Base-by-base conservation (phyloP, 2,329 filamentous ascomycete genomes). In the Pyrenophora teres region DNA sequence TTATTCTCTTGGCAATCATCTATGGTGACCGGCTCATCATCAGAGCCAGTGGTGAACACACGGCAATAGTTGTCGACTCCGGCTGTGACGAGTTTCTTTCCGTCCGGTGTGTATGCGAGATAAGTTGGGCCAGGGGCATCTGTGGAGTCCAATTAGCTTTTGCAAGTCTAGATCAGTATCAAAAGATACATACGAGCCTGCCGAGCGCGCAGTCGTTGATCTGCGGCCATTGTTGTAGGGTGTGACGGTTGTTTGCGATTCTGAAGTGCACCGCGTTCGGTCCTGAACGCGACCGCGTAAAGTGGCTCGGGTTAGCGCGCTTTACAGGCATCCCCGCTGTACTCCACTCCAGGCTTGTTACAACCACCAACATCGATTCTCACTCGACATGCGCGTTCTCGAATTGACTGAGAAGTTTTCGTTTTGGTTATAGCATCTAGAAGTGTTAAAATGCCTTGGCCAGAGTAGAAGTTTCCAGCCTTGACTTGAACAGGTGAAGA, bases 11-110 rank as follows among this genome's bases (percentile, higher is more conserved):
- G 88, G 47, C 88, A 91, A 59, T 97, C 91, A 71, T 97, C 93
- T 50, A 99, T 88, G 50, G 93, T 96, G 52, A 84, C 86, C 8
- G 95, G 94, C 72, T 99, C 94, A 64, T 92, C 92, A 76, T 96
- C 89, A 33, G 89, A 94, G 54, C 90, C 91, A 12, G 92, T 94
- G 62, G 88, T 90, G 78, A 96, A 99, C 42, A 97, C 84, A 42
- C 95, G 89, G 67, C 96, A 92, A 6, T 90, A 91, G 68, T 95
- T 95, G 77, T 97, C 96, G 52, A 90, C 88, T 59, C 94, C 94
- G 54, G 92, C 92, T 9, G 94, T 97, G 60, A 97, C 85, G 51
- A 99, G 82, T 65, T 89, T 90, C 62, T 83, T 83, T 56, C 95
- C 94, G 73, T 96, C 87, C 6, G 91, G 90, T 0, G 92, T 97